Conservation (phyloP, 1,284 basidiomycete species). For the Pyrrhoderma lamaoense region DNA sequence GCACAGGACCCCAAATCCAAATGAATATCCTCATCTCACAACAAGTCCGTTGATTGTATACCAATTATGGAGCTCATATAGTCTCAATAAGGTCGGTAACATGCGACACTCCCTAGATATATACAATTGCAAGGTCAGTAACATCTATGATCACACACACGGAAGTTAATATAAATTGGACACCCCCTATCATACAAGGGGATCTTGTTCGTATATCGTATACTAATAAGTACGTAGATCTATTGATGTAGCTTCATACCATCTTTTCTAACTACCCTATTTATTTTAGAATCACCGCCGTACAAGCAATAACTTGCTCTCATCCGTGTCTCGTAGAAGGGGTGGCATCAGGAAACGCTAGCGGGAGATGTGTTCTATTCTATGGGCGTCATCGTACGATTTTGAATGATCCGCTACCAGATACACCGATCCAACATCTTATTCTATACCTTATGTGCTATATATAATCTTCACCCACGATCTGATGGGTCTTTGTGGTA, state of each 20-base stretch:
- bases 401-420: neutral
- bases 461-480: neutral
- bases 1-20: conserved; percentile 70
- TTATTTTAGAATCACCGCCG: conserved; percentile 55
- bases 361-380: conserved; percentile 66
- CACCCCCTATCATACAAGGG: conserved; percentile 36
- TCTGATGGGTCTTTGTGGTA: too few relatives aligned
- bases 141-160: neutral
- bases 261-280: conserved; percentile 5
- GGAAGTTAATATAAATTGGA: neutral
- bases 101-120: conserved; percentile 72
- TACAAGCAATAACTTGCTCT: conserved; percentile 81
- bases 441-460: conserved; percentile 2
- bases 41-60: conserved; percentile 31
- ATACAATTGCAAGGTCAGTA: conserved; percentile 53
- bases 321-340: conserved; percentile 68
- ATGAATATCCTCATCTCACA: conserved; percentile 74
- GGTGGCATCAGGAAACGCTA: conserved; percentile 66
- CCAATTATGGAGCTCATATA: neutral
- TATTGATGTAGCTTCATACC: neutral
- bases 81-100: conserved; percentile 49
- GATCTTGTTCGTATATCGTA: conserved; percentile 60
- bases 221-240: conserved; percentile 37
- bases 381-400: conserved; percentile 69
- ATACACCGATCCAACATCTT: neutral